These are phyloP conservation scores for Lachnellula suecica DNA, from an alignment of 2,329 filamentous ascomycete genomes.

Conservation along the genomic window DNA sequence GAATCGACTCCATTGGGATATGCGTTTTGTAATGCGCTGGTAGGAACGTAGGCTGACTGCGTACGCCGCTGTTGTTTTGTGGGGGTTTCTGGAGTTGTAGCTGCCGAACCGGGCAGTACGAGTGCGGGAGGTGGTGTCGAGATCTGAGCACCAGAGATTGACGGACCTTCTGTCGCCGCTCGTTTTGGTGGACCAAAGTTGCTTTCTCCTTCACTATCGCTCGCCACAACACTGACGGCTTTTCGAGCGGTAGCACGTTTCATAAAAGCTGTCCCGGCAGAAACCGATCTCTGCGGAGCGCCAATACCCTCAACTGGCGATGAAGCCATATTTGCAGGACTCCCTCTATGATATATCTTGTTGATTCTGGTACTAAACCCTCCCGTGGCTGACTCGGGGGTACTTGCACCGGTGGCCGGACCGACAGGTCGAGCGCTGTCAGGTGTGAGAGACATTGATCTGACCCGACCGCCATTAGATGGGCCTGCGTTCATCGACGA, in stretches of 20 bases:
- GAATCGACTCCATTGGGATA: slow-evolving; percentile 6
- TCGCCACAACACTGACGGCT: slow-evolving; percentile 23
- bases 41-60: slow-evolving; percentile 25
- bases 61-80: slow-evolving; percentile 19
- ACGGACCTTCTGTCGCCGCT: slow-evolving; percentile 5
- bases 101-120: slow-evolving; percentile 10
- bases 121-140: slow-evolving; percentile 6
- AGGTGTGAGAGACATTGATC: slow-evolving; percentile 28
- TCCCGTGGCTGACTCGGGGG: slow-evolving; percentile 24
- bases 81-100: slow-evolving; percentile 21
- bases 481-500: slow-evolving; percentile 4
- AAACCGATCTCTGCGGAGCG: slow-evolving; percentile 42
- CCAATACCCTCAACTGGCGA: slow-evolving; percentile 16
- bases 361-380: slow-evolving; percentile 23
- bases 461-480: slow-evolving; percentile 12
- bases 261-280: slow-evolving; percentile 47
- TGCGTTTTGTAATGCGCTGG: slow-evolving; percentile 16
- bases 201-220: slow-evolving; percentile 29
- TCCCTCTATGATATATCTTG: slow-evolving; percentile 16
- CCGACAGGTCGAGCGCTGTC: slow-evolving; percentile 17
- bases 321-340: slow-evolving; percentile 12
- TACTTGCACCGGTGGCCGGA: slow-evolving; percentile 15
- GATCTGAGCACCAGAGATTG: not conserved
- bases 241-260: slow-evolving; percentile 32
- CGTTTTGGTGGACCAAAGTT: slow-evolving; percentile 8